A percentile compares a stretch with the other conserved stretches of the same genome.
Conservation (phyloP, 768 basidiomycete species). For the Scleroderma bovista region DNA sequence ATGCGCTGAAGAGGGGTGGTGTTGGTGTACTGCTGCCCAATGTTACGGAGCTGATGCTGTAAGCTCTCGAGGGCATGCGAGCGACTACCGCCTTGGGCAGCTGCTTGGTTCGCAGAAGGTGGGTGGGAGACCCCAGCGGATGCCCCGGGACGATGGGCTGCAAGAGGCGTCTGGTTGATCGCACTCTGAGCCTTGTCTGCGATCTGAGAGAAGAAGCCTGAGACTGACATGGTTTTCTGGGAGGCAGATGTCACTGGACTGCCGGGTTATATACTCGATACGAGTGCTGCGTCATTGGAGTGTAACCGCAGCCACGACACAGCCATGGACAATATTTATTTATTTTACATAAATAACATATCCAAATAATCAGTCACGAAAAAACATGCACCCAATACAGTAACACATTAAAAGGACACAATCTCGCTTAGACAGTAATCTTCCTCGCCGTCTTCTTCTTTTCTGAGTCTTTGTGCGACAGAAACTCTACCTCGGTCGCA, state of each 20-base stretch:
- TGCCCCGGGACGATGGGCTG: conserved; percentile 46
- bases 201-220: conserved; percentile 58
- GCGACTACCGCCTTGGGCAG: conserved; percentile 39
- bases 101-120: conserved; percentile 36
- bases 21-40: conserved; percentile 72
- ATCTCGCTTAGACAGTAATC: conserved; percentile 52
- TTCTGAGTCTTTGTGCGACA: conserved; percentile 93
- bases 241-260: not conserved
- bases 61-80: conserved; percentile 55
- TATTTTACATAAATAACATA: conserved; percentile 15
- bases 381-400: conserved; percentile 7
- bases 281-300: too few species aligned
- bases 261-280: too few species aligned
- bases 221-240: conserved; percentile 44
- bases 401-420: conserved; percentile 9
- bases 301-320: too few species aligned
- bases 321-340: too few species aligned
- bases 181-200: conserved; percentile 76
- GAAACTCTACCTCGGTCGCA: conserved; percentile 91
- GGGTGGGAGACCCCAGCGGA: conserved; percentile 31
- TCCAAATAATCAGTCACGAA: conserved; percentile 27
- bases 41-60: conserved; percentile 64
- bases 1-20: conserved; percentile 71
- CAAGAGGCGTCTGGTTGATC: conserved; percentile 56
- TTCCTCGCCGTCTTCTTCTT: conserved; percentile 85